Evolutionary conservation across 2,329 filamentous ascomycete species (phyloP).

Genomic region (Orbilia oligospora): DNA sequence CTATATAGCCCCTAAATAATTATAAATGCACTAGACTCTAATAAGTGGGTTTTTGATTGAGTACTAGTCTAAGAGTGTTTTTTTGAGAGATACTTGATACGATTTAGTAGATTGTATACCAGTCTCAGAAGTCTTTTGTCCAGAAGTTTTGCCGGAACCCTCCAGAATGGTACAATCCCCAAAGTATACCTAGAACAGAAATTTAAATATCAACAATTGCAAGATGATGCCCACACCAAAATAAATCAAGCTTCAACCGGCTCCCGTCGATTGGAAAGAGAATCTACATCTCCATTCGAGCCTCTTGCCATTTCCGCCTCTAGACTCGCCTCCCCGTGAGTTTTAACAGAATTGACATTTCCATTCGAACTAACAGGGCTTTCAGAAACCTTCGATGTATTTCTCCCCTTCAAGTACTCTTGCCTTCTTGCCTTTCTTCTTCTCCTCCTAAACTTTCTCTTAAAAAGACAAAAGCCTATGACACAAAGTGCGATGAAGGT

Average conservation of each 20-base stretch:
- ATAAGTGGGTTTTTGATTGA: too few species aligned
- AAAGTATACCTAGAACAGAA: too few species aligned
- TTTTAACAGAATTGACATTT: not conserved
- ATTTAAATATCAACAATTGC: too few species aligned
- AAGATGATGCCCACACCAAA: not conserved
- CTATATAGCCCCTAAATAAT: too few species aligned
- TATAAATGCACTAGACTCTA: too few species aligned
- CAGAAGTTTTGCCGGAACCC: too few species aligned
- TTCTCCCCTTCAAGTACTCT: conserved; percentile 25
- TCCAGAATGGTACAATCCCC: too few species aligned
- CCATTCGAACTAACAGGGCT: not conserved
- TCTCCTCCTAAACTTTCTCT: conserved; percentile 3
- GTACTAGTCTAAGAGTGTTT: too few species aligned
- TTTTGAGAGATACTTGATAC: too few species aligned
- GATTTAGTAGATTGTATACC: too few species aligned
- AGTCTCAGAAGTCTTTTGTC: too few species aligned
- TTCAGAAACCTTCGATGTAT: not conserved
- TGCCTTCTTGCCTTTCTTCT: conserved; percentile 15
- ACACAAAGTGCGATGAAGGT: conserved; percentile 18
- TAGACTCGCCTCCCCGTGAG: too few species aligned
- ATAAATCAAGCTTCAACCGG: not conserved
- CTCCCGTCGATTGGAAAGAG: not conserved
- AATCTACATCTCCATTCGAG: not conserved
- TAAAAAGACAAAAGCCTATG: conserved; percentile 19
- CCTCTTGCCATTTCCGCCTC: not conserved